These are phyloP conservation scores for Pachysandra terminalis DNA, from an alignment of 164 flowering plant species.

Conservation along the genomic window DNA sequence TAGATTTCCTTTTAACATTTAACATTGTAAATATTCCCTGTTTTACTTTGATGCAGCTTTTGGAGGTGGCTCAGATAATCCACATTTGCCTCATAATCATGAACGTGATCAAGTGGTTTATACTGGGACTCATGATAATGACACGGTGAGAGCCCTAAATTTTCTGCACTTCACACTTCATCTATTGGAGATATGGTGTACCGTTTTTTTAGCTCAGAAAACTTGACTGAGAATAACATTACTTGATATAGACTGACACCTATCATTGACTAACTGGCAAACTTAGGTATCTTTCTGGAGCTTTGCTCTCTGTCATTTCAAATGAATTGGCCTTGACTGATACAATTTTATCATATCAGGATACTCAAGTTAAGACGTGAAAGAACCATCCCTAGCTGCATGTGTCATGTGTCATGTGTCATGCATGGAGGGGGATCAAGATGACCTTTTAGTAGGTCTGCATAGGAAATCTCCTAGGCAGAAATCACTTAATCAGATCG, in stretches of 20 bases:
- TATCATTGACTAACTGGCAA: neutral
- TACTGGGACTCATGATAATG: conserved; percentile 99
- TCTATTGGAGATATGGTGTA: too few species aligned
- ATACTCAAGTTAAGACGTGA: neutral
- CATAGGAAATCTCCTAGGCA: neutral
- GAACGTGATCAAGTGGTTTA: conserved; percentile 90
- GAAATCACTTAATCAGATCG: neutral
- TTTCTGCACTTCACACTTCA: neutral
- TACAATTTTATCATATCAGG: too few species aligned
- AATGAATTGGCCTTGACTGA: neutral
- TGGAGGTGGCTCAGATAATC: conserved; percentile 84
- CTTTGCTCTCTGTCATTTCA: neutral
- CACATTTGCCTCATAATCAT: conserved; percentile 95
- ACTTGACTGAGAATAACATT: neutral
- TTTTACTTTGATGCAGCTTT: conserved; percentile 51
- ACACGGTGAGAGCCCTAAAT: conserved; percentile 55
- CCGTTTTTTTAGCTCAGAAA: neutral
- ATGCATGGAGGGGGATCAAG: neutral
- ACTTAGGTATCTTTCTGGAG: neutral
- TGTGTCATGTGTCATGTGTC: too few species aligned
- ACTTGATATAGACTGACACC: neutral
- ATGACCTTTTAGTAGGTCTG: neutral
- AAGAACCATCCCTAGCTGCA: neutral
- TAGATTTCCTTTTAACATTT: neutral
- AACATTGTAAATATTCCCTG: neutral